A percentile compares a stretch with the other conserved stretches of the same genome.
Conservation (phyloP, 208 protist genomes). For the Angomonas ambiguus region DNA sequence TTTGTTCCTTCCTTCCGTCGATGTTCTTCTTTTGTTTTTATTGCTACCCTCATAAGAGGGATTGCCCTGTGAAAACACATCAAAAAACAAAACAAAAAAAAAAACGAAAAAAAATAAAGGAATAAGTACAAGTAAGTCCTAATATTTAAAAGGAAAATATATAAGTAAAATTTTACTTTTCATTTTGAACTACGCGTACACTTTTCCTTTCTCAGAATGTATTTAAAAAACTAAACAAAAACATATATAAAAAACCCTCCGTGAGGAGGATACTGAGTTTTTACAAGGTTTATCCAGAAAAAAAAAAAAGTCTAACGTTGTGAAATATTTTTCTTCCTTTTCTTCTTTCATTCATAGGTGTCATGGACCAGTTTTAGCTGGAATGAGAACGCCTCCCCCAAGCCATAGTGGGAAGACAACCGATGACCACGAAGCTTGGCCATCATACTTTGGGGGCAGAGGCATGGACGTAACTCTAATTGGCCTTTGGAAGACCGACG, state of each 20-base stretch:
- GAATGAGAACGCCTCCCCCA: too few species aligned
- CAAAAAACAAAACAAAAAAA: not conserved
- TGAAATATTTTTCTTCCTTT: too few species aligned
- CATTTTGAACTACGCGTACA: not conserved
- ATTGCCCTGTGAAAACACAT: not conserved
- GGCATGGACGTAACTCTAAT: too few species aligned
- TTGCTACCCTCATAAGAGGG: not conserved
- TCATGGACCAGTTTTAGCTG: too few species aligned
- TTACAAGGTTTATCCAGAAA: too few species aligned
- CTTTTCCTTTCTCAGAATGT: not conserved
- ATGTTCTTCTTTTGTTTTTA: constrained; percentile 7
- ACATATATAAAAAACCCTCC: not conserved
- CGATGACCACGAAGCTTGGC: too few species aligned
- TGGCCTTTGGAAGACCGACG: too few species aligned
- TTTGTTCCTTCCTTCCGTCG: constrained; percentile 2
- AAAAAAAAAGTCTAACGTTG: too few species aligned
- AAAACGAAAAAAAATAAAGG: not conserved
- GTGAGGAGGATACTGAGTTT: not conserved
- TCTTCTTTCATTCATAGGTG: too few species aligned
- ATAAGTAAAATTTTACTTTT: not conserved
- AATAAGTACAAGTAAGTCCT: constrained; percentile 1
- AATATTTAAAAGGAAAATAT: not conserved
- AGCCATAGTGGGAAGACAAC: too few species aligned
- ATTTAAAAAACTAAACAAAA: constrained; percentile 9
- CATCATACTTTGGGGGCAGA: too few species aligned